Conservation (phyloP, 2,329 filamentous ascomycete species). For the Fusarium dimerum region DNA sequence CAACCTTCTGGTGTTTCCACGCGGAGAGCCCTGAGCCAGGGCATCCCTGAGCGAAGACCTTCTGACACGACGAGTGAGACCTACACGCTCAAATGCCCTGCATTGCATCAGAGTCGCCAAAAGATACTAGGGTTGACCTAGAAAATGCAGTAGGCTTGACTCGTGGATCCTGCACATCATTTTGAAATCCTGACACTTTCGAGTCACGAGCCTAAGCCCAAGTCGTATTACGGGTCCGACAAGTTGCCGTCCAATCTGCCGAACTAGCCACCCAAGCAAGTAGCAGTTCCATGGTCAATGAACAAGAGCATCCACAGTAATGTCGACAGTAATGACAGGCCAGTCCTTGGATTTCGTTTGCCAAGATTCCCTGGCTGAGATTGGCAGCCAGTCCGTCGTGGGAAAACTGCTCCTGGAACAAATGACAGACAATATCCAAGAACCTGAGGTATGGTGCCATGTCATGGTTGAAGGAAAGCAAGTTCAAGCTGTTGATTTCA, state of each 20-base stretch:
- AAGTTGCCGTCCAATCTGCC: too few species aligned
- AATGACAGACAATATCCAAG: constrained; percentile 7
- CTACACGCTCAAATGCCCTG: too few species aligned
- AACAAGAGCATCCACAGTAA: constrained; percentile 14
- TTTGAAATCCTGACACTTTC: constrained; percentile 22
- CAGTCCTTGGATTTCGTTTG: constrained; percentile 16
- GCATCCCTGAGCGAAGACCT: too few species aligned
- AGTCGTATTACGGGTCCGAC: constrained; percentile 2
- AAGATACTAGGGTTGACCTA: constrained; percentile 18
- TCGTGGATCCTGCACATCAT: constrained; percentile 39
- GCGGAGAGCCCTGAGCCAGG: too few species aligned
- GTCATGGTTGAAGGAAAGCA: constrained; percentile 14
- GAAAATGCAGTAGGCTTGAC: constrained; percentile 31
- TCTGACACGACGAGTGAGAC: too few species aligned
- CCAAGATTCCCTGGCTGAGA: constrained; percentile 20
- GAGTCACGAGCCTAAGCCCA: constrained; percentile 28
- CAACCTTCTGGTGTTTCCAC: too few species aligned
- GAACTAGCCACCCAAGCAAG: too few species aligned
- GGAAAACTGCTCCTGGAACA: constrained; percentile 12
- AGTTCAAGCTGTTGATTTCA: constrained; percentile 5
- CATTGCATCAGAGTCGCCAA: background rate
- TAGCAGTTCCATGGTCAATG: constrained; percentile 3
- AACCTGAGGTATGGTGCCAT: constrained; percentile 10
- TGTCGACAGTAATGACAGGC: constrained; percentile 11
- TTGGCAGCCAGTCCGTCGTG: constrained; percentile 12